A percentile compares a stretch with the other conserved stretches of the same genome.
phyloP scores from a whole-genome alignment of 2,329 filamentous ascomycete species.

The Paracoccidioides brasiliensis region DNA sequence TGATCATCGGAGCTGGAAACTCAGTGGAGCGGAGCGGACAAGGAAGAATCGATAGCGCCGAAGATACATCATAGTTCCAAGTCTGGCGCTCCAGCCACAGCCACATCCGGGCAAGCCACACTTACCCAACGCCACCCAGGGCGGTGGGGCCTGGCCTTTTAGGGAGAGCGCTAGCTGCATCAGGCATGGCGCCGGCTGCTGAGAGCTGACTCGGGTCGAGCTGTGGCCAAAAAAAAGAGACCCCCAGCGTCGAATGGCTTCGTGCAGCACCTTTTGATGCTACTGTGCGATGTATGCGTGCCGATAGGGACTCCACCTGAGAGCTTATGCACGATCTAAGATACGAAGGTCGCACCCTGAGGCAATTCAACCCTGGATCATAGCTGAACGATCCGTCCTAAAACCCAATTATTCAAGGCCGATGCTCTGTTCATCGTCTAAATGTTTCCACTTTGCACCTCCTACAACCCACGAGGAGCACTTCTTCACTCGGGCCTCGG shows the following conservation, averaged over 20 bases:
- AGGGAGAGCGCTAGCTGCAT: not conserved
- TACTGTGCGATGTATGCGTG: not conserved
- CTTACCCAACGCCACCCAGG: conserved; percentile 7
- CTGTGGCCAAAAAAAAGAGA: conserved; percentile 9
- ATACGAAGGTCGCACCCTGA: not conserved
- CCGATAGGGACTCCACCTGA: not conserved
- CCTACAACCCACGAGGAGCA: not conserved
- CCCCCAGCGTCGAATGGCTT: not conserved
- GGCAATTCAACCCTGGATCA: conserved; percentile 1
- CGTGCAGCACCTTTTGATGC: not conserved
- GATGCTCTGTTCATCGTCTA: not conserved
- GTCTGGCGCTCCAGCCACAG: conserved; percentile 3
- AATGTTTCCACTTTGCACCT: not conserved
- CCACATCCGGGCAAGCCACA: conserved; percentile 7
- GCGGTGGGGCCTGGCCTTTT: conserved; percentile 2
- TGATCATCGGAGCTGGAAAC: not conserved
- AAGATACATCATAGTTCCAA: not conserved
- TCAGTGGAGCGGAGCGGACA: not conserved
- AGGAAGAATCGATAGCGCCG: conserved; percentile 1
- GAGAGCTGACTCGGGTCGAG: conserved; percentile 9
- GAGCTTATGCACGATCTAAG: not conserved
- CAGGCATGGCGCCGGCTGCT: conserved; percentile 3
- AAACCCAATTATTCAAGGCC: not conserved
- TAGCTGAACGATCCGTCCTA: conserved; percentile 1
- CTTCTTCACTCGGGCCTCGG: not conserved